These are phyloP conservation scores for Saksenaea vasiformis DNA, from an alignment of 371 early-diverging fungal genomes.

Conservation along the genomic window DNA sequence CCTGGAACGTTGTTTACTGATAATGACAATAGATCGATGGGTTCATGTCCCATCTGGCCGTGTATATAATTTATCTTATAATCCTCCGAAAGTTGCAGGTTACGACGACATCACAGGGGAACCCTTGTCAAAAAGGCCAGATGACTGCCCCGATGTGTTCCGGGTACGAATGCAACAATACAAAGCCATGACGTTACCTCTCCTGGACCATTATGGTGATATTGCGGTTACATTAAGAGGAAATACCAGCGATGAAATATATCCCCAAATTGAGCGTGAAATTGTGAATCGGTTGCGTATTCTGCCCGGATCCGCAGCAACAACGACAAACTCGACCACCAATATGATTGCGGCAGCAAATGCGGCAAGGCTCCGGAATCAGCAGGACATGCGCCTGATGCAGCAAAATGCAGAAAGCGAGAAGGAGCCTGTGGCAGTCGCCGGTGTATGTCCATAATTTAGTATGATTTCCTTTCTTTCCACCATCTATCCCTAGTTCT, in stretches of 20 bases:
- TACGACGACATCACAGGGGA: constrained; percentile 95
- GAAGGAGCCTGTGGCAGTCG: background rate
- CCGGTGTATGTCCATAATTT: background rate
- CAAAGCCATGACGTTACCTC: constrained; percentile 71
- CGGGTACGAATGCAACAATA: constrained; percentile 79
- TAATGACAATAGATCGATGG: constrained; percentile 75
- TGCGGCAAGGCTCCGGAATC: background rate
- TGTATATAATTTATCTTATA: constrained; percentile 91
- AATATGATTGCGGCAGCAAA: background rate
- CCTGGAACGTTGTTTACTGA: background rate
- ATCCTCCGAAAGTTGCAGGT: constrained; percentile 86
- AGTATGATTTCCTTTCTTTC: background rate
- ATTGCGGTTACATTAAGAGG: constrained; percentile 73
- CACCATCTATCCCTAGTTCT: background rate
- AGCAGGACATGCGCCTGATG: background rate
- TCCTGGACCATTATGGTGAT: constrained; percentile 79
- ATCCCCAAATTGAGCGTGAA: constrained; percentile 75
- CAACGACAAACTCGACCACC: background rate
- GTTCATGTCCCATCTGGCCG: constrained; percentile 92
- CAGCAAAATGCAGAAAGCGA: background rate
- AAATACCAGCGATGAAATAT: constrained; percentile 86
- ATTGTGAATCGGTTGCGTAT: constrained; percentile 48
- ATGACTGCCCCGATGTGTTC: constrained; percentile 91
- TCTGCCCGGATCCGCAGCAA: constrained; percentile 25
- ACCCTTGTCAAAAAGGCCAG: constrained; percentile 83